Evolutionary conservation across 1,284 basidiomycete species (phyloP).

Genomic region (Marasmius sp.): DNA sequence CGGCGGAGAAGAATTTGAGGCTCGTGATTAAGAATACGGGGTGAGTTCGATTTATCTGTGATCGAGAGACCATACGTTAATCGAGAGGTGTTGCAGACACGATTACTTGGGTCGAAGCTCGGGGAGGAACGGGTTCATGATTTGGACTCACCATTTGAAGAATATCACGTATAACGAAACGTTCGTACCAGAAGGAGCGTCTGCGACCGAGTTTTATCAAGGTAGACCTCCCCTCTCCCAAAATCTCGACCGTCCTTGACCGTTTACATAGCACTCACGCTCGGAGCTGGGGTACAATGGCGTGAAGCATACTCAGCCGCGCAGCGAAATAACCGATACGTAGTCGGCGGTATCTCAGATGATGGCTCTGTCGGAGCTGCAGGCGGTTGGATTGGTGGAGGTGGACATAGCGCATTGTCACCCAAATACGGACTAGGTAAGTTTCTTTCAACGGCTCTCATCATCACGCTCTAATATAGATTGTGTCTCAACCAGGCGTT

Average conservation of each 20-base stretch:
- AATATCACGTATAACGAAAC: slow-evolving; percentile 28
- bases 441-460: neutral
- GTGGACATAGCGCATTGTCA: slow-evolving; percentile 20
- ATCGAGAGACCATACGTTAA: neutral
- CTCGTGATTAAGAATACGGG: slow-evolving; percentile 49
- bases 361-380: slow-evolving; percentile 28
- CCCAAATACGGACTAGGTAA: slow-evolving; percentile 44
- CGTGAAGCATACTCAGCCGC: slow-evolving; percentile 34
- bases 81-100: slow-evolving; percentile 18
- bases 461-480: neutral
- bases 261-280: slow-evolving; percentile 26
- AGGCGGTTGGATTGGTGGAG: slow-evolving; percentile 10
- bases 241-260: neutral
- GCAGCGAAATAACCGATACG: slow-evolving; percentile 27
- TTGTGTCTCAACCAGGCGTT: slow-evolving; percentile 27
- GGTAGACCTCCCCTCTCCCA: slow-evolving; percentile 9
- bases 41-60: slow-evolving; percentile 19
- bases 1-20: slow-evolving; percentile 36
- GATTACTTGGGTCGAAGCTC: slow-evolving; percentile 39
- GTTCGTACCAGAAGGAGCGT: slow-evolving; percentile 32
- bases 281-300: slow-evolving; percentile 38
- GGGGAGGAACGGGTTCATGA: slow-evolving; percentile 33
- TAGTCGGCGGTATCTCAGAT: slow-evolving; percentile 37
- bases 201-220: slow-evolving; percentile 13
- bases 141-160: slow-evolving; percentile 41